phyloP scores from a whole-genome alignment of 2,329 filamentous ascomycete species.

The Xylariales sp. region DNA sequence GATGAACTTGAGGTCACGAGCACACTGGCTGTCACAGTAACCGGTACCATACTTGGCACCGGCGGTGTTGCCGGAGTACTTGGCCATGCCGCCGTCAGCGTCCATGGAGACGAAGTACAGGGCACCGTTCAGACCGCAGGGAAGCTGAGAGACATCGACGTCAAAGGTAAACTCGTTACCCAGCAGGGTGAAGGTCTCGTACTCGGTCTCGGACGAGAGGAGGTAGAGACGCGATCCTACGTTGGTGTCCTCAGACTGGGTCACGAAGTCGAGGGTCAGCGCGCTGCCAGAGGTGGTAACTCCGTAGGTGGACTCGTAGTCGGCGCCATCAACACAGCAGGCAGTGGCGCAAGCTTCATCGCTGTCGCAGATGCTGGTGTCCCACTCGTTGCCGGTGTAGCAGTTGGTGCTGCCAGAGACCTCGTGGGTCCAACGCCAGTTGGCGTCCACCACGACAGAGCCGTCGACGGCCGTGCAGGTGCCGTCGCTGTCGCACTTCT shows the following conservation, averaged over 20 bases:
- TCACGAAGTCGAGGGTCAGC: constrained; percentile 45
- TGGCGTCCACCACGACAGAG: constrained; percentile 43
- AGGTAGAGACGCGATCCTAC: constrained; percentile 50
- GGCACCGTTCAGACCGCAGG: constrained; percentile 59
- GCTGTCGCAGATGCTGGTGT: constrained; percentile 29
- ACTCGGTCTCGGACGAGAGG: constrained; percentile 48
- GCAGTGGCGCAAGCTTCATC: constrained; percentile 32
- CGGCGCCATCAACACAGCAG: constrained; percentile 39
- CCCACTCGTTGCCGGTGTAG: constrained; percentile 38
- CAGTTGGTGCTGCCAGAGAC: constrained; percentile 37
- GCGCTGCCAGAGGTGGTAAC: constrained; percentile 39
- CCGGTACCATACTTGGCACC: constrained; percentile 53
- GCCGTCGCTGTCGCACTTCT: constrained; percentile 37
- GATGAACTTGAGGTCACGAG: constrained; percentile 46
- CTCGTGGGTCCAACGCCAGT: constrained; percentile 47
- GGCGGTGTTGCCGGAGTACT: constrained; percentile 39
- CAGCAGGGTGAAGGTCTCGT: constrained; percentile 53
- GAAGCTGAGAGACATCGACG: constrained; percentile 56
- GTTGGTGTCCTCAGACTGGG: constrained; percentile 36
- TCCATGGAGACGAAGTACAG: constrained; percentile 55
- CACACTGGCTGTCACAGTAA: constrained; percentile 46
- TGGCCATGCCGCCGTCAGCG: constrained; percentile 43
- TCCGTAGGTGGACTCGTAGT: constrained; percentile 40
- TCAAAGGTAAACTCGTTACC: constrained; percentile 61
- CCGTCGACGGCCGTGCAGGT: constrained; percentile 37